Conservation (phyloP, 176 grass and related monocot genomes). For the Puccinellia tenuiflora region DNA sequence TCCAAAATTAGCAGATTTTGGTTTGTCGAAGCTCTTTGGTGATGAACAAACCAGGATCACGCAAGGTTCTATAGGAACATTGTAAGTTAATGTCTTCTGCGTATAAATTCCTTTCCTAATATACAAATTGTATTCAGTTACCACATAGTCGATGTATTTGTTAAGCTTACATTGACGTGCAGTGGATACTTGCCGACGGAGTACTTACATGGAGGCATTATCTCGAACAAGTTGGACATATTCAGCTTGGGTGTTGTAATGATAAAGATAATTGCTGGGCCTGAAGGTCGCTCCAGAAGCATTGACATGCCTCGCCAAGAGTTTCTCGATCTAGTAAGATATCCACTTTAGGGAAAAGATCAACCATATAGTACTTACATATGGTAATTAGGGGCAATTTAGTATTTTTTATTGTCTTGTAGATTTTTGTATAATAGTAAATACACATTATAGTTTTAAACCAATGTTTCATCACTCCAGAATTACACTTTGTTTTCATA, state of each 20-base stretch:
- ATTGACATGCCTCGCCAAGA: not conserved
- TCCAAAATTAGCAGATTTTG: not conserved
- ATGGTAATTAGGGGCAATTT: too few relatives aligned
- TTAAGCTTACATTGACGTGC: not conserved
- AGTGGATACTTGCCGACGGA: not conserved
- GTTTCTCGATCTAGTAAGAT: not conserved
- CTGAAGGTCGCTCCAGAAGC: not conserved
- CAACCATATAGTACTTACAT: too few relatives aligned
- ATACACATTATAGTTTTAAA: too few relatives aligned
- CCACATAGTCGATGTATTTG: not conserved
- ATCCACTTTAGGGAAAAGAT: not conserved
- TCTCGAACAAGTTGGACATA: not conserved
- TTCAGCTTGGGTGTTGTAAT: not conserved
- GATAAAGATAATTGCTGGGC: not conserved
- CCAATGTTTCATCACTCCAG: not conserved
- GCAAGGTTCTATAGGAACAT: not conserved
- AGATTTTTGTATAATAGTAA: too few relatives aligned
- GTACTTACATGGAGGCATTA: not conserved
- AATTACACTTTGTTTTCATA: not conserved
- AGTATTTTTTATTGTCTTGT: too few relatives aligned
- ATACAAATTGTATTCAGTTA: too few relatives aligned
- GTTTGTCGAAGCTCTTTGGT: not conserved
- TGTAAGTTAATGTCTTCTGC: not conserved
- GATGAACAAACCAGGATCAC: not conserved
- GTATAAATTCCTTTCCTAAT: not conserved